These are phyloP conservation scores for Cyberlindnera mycetangii DNA, from an alignment of 805 yeast genomes.

Conservation along the genomic window DNA sequence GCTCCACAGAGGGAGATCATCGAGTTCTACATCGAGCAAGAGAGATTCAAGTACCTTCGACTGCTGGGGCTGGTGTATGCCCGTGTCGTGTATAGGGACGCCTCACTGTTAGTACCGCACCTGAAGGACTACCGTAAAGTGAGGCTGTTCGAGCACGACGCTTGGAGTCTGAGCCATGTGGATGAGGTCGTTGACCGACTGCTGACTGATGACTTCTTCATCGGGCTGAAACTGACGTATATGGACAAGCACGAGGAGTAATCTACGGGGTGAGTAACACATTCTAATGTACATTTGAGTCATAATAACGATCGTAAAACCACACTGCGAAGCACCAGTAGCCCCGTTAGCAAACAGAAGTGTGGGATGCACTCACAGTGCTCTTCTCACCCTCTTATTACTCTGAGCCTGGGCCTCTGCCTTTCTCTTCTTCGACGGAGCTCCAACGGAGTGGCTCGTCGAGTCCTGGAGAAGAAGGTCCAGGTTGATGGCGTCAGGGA, in stretches of 20 bases:
- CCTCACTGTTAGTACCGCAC: conserved; percentile 46
- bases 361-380: conserved; percentile 4
- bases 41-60: conserved; percentile 73
- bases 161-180: conserved; percentile 47
- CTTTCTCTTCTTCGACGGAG: conserved; percentile 21
- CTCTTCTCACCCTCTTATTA: conserved; percentile 35
- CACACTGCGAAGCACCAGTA: too few species aligned
- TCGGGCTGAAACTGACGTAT: conserved; percentile 74
- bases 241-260: conserved; percentile 28
- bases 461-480: conserved; percentile 56
- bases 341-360: too few species aligned
- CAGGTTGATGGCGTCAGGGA: conserved; percentile 83
- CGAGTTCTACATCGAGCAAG: conserved; percentile 51
- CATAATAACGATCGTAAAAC: conserved; percentile 13
- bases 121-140: conserved; percentile 69
- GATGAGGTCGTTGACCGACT: conserved; percentile 75
- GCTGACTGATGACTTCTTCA: conserved; percentile 52
- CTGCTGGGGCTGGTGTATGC: conserved; percentile 67
- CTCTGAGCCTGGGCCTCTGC: conserved; percentile 19
- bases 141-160: conserved; percentile 40
- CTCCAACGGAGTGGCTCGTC: background rate
- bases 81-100: conserved; percentile 35
- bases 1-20: conserved; percentile 63
- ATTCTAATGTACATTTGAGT: conserved; percentile 15
- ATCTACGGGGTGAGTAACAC: background rate